A percentile compares a stretch with the other conserved stretches of the same genome.
phyloP scores from a whole-genome alignment of 2,329 filamentous ascomycete genomes.

The Neofusicoccum sp. region DNA sequence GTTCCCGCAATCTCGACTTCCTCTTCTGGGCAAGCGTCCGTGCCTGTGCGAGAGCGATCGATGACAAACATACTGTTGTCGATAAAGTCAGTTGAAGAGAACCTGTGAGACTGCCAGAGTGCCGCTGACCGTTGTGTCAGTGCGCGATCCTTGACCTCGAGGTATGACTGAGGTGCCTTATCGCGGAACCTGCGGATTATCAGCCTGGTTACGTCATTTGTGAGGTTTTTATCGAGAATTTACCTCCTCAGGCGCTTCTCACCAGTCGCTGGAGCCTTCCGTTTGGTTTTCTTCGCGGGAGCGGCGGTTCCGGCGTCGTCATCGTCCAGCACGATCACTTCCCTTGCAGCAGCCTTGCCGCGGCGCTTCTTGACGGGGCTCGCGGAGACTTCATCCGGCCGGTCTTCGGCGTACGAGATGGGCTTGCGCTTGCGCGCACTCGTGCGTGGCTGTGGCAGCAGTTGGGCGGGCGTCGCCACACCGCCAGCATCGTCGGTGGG shows the following conservation, averaged over 20 bases:
- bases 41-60: conserved; percentile 46
- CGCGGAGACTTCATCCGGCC: not conserved
- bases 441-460: conserved; percentile 3
- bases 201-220: not conserved
- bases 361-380: not conserved
- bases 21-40: conserved; percentile 50
- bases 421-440: conserved; percentile 9
- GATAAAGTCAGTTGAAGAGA: conserved; percentile 27
- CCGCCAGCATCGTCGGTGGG: conserved; percentile 7
- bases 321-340: not conserved
- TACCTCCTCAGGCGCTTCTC: conserved; percentile 33
- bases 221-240: not conserved
- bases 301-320: not conserved
- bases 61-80: conserved; percentile 53
- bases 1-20: conserved; percentile 57
- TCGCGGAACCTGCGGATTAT: conserved; percentile 27
- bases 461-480: conserved; percentile 2
- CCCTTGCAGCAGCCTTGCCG: not conserved
- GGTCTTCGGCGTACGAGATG: conserved; percentile 3
- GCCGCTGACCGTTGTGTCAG: conserved; percentile 42
- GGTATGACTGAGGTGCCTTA: conserved; percentile 46
- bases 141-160: conserved; percentile 49
- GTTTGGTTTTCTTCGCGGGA: conserved; percentile 22
- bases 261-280: conserved; percentile 8
- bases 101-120: not conserved